Evolutionary conservation across 2,329 filamentous ascomycete species (phyloP), one percentile per base, ranked within the genome.

Genomic region (Aspergillus pseudoterreus): DNA sequence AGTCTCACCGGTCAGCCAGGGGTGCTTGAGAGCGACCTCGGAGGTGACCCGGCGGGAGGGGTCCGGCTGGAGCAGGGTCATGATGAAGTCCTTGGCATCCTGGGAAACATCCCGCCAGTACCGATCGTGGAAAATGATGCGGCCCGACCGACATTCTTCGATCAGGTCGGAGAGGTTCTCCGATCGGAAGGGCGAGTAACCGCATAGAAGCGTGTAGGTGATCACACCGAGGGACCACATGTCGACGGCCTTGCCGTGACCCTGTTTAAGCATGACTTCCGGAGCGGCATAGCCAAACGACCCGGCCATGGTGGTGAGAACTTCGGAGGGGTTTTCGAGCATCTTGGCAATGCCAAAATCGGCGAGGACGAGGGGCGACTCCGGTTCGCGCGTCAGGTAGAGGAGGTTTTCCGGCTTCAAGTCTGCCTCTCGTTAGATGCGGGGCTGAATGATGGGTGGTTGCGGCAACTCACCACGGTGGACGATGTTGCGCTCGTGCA

Each of bases 221-320:
- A 99, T 99, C 65, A 99, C 94, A 56, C 94, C 94, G 74, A 99
- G 82, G 3, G 94, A 97, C 94, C 94, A 99, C 90, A 99, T 96
- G 69, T 99, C 94, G 32, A 97, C 94, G 4, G 94, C 90, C 74
- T 97, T 99, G 69, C 94, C 94, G 70, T 99, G 95, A 17, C 94
- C 94, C 67, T 90, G 86, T 79, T 96, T 96, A 58, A 96, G 80
- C 94, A 99, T 99, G 53, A 99, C 92, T 72, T 99, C 94, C 8
- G 94, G 94, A 1, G 94, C 94, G 17, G 94, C 94, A 66, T 99
- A 99, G 49, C 94, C 94, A 68, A 99, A 97, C 0, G 94, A 97
- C 41, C 94, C 94, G 41, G 94, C 94, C 94, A 99, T 99, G 47
- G 92, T 97, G 61, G 91, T 97, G 57, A 99, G 82, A 42, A 96